phyloP scores from a whole-genome alignment of 2,329 filamentous ascomycete species.

The Orbilia quercus region DNA sequence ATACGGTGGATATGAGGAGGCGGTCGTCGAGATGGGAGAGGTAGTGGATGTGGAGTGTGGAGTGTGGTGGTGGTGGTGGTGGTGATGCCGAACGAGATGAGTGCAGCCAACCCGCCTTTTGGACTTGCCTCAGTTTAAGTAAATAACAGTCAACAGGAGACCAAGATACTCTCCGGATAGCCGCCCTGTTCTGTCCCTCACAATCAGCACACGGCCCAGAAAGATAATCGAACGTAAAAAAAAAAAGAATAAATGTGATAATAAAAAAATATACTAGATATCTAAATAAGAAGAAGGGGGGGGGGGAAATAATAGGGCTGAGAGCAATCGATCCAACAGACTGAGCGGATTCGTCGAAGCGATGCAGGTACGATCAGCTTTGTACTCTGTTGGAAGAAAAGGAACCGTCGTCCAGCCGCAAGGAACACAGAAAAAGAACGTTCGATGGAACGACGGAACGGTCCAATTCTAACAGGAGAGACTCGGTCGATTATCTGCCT shows the following conservation, averaged over 20 bases:
- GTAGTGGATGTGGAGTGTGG: conserved; percentile 11
- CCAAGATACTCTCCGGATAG: conserved; percentile 20
- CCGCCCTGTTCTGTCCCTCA: conserved; percentile 28
- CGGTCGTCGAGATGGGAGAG: conserved; percentile 15
- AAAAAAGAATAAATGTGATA: neutral
- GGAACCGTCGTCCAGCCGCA: conserved; percentile 32
- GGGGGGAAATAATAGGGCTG: conserved; percentile 40
- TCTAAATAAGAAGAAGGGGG: neutral
- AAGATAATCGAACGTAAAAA: conserved; percentile 5
- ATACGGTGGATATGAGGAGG: neutral
- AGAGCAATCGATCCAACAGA: conserved; percentile 13
- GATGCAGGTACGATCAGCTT: conserved; percentile 24
- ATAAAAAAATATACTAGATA: too few species aligned
- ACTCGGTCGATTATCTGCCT: conserved; percentile 35
- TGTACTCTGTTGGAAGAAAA: conserved; percentile 9
- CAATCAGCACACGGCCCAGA: conserved; percentile 16
- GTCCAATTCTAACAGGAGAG: conserved; percentile 28
- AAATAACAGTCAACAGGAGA: conserved; percentile 31
- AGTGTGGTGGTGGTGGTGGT: conserved; percentile 19
- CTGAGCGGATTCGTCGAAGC: neutral
- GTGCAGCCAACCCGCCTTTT: conserved; percentile 36
- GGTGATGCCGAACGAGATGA: conserved; percentile 45
- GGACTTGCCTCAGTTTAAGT: conserved; percentile 17
- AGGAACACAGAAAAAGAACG: conserved; percentile 31
- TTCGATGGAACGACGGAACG: conserved; percentile 11